phyloP scores from a whole-genome alignment of 2,329 filamentous ascomycete genomes.

The Beauveria asiatica region DNA sequence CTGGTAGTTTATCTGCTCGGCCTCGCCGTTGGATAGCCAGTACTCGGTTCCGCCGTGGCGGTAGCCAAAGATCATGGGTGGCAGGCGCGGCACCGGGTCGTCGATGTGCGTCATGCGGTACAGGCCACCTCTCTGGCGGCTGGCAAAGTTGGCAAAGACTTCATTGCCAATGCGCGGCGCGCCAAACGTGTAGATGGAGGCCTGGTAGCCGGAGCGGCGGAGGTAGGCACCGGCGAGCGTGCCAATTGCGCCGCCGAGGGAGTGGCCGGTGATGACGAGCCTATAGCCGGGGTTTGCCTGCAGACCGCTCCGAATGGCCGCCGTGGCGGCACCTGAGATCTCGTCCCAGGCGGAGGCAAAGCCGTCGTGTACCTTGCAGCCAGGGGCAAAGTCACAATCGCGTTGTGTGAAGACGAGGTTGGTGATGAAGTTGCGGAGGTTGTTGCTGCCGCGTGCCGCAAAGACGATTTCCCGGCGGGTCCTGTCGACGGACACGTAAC shows the following conservation, averaged over 20 bases:
- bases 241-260: slow-evolving; percentile 57
- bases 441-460: slow-evolving; percentile 50
- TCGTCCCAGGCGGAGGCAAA: slow-evolving; percentile 54
- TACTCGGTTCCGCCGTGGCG: slow-evolving; percentile 63
- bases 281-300: slow-evolving; percentile 40
- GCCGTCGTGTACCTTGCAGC: slow-evolving; percentile 47
- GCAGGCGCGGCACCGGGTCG: slow-evolving; percentile 62
- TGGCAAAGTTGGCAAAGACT: slow-evolving; percentile 45
- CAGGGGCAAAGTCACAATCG: slow-evolving; percentile 23
- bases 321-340: slow-evolving; percentile 33
- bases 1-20: slow-evolving; percentile 27
- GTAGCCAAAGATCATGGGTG: slow-evolving; percentile 52
- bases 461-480: slow-evolving; percentile 46
- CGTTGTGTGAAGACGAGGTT: slow-evolving; percentile 32
- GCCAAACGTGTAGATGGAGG: slow-evolving; percentile 58
- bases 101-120: slow-evolving; percentile 58
- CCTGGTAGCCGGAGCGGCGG: slow-evolving; percentile 34
- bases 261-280: slow-evolving; percentile 57
- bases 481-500: slow-evolving; percentile 43
- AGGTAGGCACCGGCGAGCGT: slow-evolving; percentile 51
- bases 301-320: slow-evolving; percentile 35
- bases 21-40: slow-evolving; percentile 40
- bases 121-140: slow-evolving; percentile 40
- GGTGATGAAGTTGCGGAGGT: slow-evolving; percentile 53
- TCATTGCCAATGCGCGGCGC: slow-evolving; percentile 56